Percentiles rank a stretch among this genome's conserved stretches.
phyloP scores from a whole-genome alignment of 2,329 filamentous ascomycete genomes.

The Xylaria hypoxylon region DNA sequence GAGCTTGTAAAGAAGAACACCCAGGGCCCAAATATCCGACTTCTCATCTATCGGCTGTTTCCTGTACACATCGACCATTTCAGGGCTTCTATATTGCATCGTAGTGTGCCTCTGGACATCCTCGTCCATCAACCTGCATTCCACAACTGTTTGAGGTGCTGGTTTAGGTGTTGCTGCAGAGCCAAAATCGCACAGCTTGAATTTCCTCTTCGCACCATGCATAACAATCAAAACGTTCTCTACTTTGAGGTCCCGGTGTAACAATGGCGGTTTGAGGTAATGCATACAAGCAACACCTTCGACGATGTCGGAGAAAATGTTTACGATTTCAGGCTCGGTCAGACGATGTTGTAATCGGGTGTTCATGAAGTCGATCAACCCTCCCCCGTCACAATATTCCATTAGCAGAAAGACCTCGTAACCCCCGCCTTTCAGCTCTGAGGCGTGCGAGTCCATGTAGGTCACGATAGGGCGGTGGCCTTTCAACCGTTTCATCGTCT shows the following conservation, averaged over 20 bases:
- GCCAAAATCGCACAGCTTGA: slow-evolving; percentile 99
- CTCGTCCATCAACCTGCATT: slow-evolving; percentile 93
- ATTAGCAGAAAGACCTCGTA: slow-evolving; percentile 99
- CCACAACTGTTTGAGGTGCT: slow-evolving; percentile 85
- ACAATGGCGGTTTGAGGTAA: slow-evolving; percentile 91
- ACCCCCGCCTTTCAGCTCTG: slow-evolving; percentile 88
- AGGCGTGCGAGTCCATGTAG: slow-evolving; percentile 98
- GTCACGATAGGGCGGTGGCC: slow-evolving; percentile 96
- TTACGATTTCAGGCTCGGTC: slow-evolving; percentile 96
- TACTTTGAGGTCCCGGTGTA: slow-evolving; percentile 96
- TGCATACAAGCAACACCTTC: slow-evolving; percentile 99
- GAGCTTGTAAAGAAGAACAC: slow-evolving; percentile 94
- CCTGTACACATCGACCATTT: slow-evolving; percentile 98
- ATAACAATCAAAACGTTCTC: slow-evolving; percentile 94
- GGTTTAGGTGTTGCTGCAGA: slow-evolving; percentile 86
- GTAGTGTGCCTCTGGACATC: slow-evolving; percentile 98
- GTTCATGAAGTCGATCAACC: slow-evolving; percentile 99
- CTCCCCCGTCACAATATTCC: slow-evolving; percentile 96
- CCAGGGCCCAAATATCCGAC: slow-evolving; percentile 97
- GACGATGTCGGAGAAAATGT: slow-evolving; percentile 95
- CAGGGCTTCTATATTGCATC: slow-evolving; percentile 94
- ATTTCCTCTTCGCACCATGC: slow-evolving; percentile 74
- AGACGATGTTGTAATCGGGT: slow-evolving; percentile 94
- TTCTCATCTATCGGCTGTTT: slow-evolving; percentile 98
- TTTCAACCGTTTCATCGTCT: slow-evolving; percentile 99